Evolutionary conservation across 257 asterid genomes (phyloP), one percentile per base, ranked within the genome.

Genomic region (Primulina eburnea): DNA sequence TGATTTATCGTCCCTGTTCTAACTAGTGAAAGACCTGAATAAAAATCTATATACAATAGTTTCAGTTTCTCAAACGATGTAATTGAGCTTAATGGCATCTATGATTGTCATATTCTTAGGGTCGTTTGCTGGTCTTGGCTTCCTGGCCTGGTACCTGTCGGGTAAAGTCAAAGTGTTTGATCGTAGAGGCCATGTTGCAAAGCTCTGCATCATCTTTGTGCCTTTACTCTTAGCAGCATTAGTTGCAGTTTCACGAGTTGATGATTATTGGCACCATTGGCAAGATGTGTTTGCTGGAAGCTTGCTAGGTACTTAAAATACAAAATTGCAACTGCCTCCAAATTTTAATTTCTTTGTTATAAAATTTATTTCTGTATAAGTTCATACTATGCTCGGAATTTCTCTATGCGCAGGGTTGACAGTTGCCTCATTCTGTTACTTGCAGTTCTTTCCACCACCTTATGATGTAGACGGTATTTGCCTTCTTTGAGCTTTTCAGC

Each of bases 401-500:
- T 78, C 64, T 64, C 65, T 71, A 65, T 71, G 64, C 77, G 88
- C 92, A 92, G 98, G 98, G 74, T 10, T 87, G 55, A 83, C 85
- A 20, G 83, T 92, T 61, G 95, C 98, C 72, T 87, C 95, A 71
- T 80, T 90, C 62, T 88, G 96, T 78, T 92, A 92, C 92, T 69
- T 92, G 84, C 98, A 92, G 69, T 88, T 92, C 77, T 92, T 90
- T 56, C 98, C 98, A 53, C 96, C 93, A 18, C 98, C 97, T 9
- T 88, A 92, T 67, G 89, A 86, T 68, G 62, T 77, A 57, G 97
- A 88, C 61, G 98, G 98, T 92, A 87, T 55, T 60, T 70, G 56
- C 64, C 60, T 30, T 68, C 59, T 63, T 16, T 28, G 62, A 56
- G 30, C 76, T 34, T 35, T 43, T 35, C 56, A 52, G 73, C 33